phyloP scores from a whole-genome alignment of 225 moss, liverwort and hornwort species.

The Neckera pumila region DNA sequence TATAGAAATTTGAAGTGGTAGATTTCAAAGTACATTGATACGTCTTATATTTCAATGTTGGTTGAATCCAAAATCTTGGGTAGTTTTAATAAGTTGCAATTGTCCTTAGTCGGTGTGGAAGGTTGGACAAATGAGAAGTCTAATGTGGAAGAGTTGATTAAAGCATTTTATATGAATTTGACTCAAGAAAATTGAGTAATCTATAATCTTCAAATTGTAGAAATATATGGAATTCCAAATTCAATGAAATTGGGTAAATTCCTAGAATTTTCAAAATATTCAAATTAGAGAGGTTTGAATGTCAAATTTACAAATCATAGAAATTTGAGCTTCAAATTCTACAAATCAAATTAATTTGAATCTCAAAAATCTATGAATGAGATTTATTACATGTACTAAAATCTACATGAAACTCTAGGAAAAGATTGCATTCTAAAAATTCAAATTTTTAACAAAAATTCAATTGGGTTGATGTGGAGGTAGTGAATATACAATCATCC shows the following conservation, averaged over 20 bases:
- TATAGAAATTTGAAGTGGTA: background rate
- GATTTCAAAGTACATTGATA: background rate
- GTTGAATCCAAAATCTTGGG: background rate
- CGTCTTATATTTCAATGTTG: background rate
- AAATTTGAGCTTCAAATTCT: background rate
- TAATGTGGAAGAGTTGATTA: too few relatives aligned
- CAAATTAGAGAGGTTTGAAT: background rate
- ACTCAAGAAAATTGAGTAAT: background rate
- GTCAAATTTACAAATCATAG: too few relatives aligned
- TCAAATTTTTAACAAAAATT: background rate
- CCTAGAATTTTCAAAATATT: background rate
- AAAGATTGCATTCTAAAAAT: background rate
- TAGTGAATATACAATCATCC: background rate
- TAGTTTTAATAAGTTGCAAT: background rate
- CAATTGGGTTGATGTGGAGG: background rate
- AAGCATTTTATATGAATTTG: background rate
- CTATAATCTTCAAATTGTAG: too few relatives aligned
- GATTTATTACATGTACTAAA: background rate
- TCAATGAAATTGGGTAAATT: background rate
- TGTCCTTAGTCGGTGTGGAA: too few relatives aligned
- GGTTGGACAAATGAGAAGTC: too few relatives aligned
- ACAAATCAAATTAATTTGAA: background rate
- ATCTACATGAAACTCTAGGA: background rate
- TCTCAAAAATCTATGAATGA: background rate
- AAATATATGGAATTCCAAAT: background rate